phyloP scores from a whole-genome alignment of 176 grass and related monocot genomes.

The Oropetium thomaeum region DNA sequence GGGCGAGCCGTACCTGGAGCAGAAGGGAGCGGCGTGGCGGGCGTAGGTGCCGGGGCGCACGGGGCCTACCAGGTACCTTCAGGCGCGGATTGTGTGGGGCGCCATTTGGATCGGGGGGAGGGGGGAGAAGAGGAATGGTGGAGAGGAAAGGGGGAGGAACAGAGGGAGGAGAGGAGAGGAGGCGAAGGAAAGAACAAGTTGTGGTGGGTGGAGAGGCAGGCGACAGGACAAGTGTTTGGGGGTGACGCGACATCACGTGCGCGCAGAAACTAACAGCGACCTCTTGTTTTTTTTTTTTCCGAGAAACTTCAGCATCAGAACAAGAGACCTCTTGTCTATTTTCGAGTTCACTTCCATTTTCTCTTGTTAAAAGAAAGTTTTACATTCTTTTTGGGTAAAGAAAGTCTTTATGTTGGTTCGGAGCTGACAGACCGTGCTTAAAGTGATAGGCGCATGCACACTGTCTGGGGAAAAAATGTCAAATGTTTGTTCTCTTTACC shows the following conservation, averaged over 20 bases:
- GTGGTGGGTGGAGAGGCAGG: conserved; percentile 42
- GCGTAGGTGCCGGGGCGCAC: background rate
- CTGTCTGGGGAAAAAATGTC: background rate
- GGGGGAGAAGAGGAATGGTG: background rate
- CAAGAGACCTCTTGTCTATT: background rate
- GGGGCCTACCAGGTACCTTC: conserved; percentile 13
- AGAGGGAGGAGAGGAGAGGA: background rate
- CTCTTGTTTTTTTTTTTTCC: background rate
- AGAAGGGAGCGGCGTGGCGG: background rate
- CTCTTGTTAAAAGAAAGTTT: background rate
- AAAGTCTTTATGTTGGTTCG: background rate
- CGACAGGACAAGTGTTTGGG: conserved; percentile 10
- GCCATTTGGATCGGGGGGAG: conserved; percentile 36
- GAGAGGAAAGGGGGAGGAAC: background rate
- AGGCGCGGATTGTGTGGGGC: conserved; percentile 2
- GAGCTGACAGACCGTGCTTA: background rate
- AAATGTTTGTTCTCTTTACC: background rate
- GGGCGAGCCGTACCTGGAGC: conserved; percentile 31
- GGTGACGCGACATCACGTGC: background rate
- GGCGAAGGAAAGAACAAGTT: conserved; percentile 40
- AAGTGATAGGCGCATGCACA: background rate
- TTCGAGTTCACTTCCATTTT: background rate
- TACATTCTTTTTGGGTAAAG: background rate
- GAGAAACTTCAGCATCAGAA: background rate
- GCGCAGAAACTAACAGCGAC: background rate